Evolutionary conservation across 2,329 filamentous ascomycete species (phyloP).

Genomic region (Fusarium sp.): DNA sequence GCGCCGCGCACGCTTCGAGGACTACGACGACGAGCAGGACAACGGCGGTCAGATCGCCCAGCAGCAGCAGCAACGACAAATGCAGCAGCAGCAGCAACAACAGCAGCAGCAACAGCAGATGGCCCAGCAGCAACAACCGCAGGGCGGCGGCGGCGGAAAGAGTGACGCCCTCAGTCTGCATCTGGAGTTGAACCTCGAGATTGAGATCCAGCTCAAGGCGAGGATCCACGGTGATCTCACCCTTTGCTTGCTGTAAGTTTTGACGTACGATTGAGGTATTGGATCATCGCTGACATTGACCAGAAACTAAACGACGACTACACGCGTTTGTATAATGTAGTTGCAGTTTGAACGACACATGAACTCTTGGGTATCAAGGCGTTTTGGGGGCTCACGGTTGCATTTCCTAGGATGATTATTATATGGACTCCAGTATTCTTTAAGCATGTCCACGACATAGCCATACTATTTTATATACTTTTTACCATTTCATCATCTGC

Average conservation of each 20-base stretch:
- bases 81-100: slow-evolving; percentile 33
- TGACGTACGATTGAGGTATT: not conserved
- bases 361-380: slow-evolving; percentile 25
- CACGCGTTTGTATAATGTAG: not conserved
- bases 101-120: slow-evolving; percentile 28
- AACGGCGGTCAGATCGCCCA: slow-evolving; percentile 31
- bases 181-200: slow-evolving; percentile 83
- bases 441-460: slow-evolving; percentile 13
- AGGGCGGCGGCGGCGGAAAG: slow-evolving; percentile 36
- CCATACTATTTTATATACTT: slow-evolving; percentile 30
- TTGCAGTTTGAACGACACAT: slow-evolving; percentile 15
- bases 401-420: slow-evolving; percentile 16
- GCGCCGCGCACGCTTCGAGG: slow-evolving; percentile 33
- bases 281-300: not conserved
- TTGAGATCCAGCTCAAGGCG: slow-evolving; percentile 87
- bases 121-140: slow-evolving; percentile 31
- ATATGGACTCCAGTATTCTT: slow-evolving; percentile 25
- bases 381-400: slow-evolving; percentile 23
- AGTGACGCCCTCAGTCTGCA: slow-evolving; percentile 69
- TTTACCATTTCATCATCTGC: not conserved
- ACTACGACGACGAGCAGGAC: slow-evolving; percentile 32
- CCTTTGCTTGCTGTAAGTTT: slow-evolving; percentile 72
- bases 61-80: slow-evolving; percentile 35
- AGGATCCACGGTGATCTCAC: slow-evolving; percentile 88
- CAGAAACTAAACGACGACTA: slow-evolving; percentile 31